Percentiles rank a stretch among this genome's conserved stretches.
Evolutionary conservation across 2,329 filamentous ascomycete genomes (phyloP).

Genomic region (Cercospora nicotianae): DNA sequence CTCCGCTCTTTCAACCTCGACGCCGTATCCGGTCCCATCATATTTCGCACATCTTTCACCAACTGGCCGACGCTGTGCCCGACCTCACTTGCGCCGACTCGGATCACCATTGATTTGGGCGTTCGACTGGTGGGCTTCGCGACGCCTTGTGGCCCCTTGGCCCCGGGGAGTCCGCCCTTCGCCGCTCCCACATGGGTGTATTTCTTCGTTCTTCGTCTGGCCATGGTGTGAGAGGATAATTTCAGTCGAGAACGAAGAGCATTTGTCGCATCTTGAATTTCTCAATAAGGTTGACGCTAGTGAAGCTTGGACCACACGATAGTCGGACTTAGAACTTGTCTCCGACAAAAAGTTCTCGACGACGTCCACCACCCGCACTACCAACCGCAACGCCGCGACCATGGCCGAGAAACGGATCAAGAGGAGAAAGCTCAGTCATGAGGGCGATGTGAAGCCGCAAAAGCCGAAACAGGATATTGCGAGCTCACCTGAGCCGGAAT

Average conservation of each 20-base stretch:
- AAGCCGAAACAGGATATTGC: neutral
- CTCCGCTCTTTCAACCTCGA: conserved; percentile 84
- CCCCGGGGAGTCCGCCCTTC: conserved; percentile 54
- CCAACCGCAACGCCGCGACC: neutral
- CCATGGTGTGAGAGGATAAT: conserved; percentile 57
- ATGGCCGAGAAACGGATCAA: conserved; percentile 44
- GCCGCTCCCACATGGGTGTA: conserved; percentile 75
- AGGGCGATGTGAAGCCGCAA: neutral
- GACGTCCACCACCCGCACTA: neutral
- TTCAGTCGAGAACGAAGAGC: neutral
- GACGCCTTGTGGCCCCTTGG: conserved; percentile 54
- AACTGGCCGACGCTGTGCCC: conserved; percentile 89
- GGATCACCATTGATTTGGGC: conserved; percentile 98
- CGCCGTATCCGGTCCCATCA: conserved; percentile 96
- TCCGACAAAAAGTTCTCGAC: conserved; percentile 9
- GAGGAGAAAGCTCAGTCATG: conserved; percentile 44
- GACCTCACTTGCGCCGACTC: conserved; percentile 90
- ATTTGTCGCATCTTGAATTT: conserved; percentile 12
- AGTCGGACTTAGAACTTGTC: neutral
- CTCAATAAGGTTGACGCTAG: conserved; percentile 6
- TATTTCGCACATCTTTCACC: conserved; percentile 82
- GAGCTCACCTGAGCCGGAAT: conserved; percentile 17
- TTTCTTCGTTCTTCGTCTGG: conserved; percentile 79
- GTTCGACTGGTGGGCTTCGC: conserved; percentile 60
- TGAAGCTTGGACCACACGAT: neutral